Base-by-base conservation (phyloP, 768 basidiomycete species). In the Tephrocybe sp. region DNA sequence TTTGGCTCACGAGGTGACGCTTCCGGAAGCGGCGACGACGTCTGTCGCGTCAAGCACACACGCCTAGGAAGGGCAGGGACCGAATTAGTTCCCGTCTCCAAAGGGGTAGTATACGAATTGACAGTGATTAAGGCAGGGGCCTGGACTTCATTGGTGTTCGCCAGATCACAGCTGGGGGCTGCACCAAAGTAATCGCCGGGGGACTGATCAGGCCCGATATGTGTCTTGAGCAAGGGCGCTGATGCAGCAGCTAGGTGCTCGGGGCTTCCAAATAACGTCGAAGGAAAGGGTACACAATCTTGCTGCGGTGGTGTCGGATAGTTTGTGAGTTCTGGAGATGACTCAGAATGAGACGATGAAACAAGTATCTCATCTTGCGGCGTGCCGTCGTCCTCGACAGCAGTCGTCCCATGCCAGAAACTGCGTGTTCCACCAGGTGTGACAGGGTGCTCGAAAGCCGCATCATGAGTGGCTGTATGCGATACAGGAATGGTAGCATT, bases 331-430 rank as follows among this genome's bases (percentile, higher is more conserved):
- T 44, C 53, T 1, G 30, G 11, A 31, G 39, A 21, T 37, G 48
- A 24, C 7, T 41, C 47, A 24, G 47, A 39, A 7, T 27, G 43
- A 11, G 39, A 37, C 15, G 38, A 53, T 24, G 43, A 34, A 13
- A 46, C 19, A 9, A 60, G 25, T 27, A 40, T 31, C 63, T 60
- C 43, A 36, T 36, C 34, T 19, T 27, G 39, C 25, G 34, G 40
- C 35, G 45, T 28, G 25, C 55, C 37, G 31, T 44, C 55, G 24
- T 75, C 65, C n/a, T 76, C 77, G 5, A 89, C 75, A 56, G 87
- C 86, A 27, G 77, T 82, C 5, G 86, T 89, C 15, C 85, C 86
- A 51, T 89, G 76, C 89, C 89, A 91, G 56, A 90, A 91, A 47
- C 82, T 83, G 30, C 86, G 77, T 28, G 66, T 70, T 40, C 66